A percentile compares a stretch with the other conserved stretches of the same genome.
phyloP scores from a whole-genome alignment of 306 rosid species.

The Calophaca sinica region DNA sequence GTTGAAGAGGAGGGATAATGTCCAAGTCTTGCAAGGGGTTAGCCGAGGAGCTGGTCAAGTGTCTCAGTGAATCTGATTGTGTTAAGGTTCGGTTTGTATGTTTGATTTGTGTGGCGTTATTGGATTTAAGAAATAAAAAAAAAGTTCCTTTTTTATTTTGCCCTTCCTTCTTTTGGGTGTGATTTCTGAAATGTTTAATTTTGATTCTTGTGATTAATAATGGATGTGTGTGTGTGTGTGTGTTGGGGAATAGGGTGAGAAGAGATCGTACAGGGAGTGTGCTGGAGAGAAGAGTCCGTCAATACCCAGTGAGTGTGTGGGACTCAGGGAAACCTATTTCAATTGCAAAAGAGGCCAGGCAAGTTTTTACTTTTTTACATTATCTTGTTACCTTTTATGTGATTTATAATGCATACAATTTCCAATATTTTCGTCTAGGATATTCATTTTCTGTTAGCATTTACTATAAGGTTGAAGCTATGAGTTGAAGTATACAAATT shows the following conservation, averaged over 20 bases:
- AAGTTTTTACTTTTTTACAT: conserved; percentile 36
- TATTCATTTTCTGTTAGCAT: neutral
- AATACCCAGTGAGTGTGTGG: conserved; percentile 86
- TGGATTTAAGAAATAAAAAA: neutral
- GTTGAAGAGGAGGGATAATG: conserved; percentile 52
- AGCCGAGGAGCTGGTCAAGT: conserved; percentile 85
- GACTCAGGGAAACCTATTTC: conserved; percentile 96
- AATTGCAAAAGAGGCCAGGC: conserved; percentile 99
- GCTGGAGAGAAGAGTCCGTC: conserved; percentile 89
- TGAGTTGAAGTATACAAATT: neutral
- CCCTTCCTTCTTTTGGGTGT: neutral
- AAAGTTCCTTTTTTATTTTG: neutral
- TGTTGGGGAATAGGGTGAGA: conserved; percentile 65
- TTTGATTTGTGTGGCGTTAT: neutral
- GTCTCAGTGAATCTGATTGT: conserved; percentile 92
- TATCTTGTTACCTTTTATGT: neutral
- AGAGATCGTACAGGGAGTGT: conserved; percentile 73
- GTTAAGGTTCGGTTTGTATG: conserved; percentile 60
- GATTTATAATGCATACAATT: neutral
- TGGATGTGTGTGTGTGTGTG: no score
- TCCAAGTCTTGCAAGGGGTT: conserved; percentile 94
- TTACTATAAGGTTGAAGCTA: neutral
- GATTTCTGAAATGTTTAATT: neutral
- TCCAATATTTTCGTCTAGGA: neutral
- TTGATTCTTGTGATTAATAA: no score